Evolutionary conservation across 805 yeast species (phyloP), one percentile per base, ranked within the genome.

Genomic region (Cyberlindnera saturnus): DNA sequence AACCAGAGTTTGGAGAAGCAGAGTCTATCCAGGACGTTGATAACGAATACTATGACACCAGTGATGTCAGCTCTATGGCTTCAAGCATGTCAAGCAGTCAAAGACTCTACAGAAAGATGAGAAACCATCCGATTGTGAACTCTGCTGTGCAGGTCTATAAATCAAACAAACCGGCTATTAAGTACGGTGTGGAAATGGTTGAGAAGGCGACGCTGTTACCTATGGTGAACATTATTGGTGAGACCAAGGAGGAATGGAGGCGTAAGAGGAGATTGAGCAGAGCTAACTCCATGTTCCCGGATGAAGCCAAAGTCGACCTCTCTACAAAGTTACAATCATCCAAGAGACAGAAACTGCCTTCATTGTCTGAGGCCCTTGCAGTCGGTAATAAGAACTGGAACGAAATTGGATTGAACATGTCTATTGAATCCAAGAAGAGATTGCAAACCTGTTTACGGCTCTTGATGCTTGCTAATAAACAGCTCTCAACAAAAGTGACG

Each of bases 381-480:
- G 56, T 61, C 39, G 59, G 66, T n/a, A 62, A 61, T 40, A 62
- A 48, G 31, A 65, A 65, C 45, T 51, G 65, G 30, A 64, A 63
- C 43, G 71, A 66, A 23, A 52, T 56, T 28, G 50, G 56, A 10
- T 44, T 65, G 15, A 66, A 59, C 34, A 65, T 79, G 59, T 74
- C 84, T 0, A 72, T 79, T 43, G 96, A 87, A 55, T 82, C 90
- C 20, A 77, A 86, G 46, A 81, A 82, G 50, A 73, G 90, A 50
- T 59, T 89, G 38, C 81, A 85, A 32, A 84, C 91, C 56, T 79
- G 95, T 54, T 70, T 90, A 38, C 90, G 88, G 52, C 70, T 90
- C 41, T 67, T 89, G 43, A 82, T 83, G 56, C 69, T 87, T 39
- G 96, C 96, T 3, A 89, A 87, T 56, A 79, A 77, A 44, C 87